Evolutionary conservation across 495 filamentous ascomycete genomes (phyloP).

Genomic region (Elasticomyces elasticus): DNA sequence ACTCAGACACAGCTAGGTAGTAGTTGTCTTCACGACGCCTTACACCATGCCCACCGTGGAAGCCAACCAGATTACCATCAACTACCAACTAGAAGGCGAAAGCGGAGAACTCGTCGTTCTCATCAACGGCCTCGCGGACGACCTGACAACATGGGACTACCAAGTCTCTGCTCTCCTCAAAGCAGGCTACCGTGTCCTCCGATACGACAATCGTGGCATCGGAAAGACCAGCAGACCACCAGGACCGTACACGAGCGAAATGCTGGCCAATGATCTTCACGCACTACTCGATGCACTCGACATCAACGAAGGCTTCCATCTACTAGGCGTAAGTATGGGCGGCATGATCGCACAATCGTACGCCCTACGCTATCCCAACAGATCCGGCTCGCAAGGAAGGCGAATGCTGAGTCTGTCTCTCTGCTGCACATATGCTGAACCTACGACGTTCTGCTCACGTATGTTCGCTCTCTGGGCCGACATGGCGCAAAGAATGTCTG

Average conservation of each 20-base stretch:
- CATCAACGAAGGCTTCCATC: slow-evolving; percentile 10
- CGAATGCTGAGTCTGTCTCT: slow-evolving; percentile 5
- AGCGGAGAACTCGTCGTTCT: slow-evolving; percentile 13
- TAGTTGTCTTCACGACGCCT: background rate
- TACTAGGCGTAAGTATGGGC: slow-evolving; percentile 69
- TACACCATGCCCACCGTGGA: slow-evolving; percentile 8
- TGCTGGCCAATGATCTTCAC: slow-evolving; percentile 15
- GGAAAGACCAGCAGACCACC: slow-evolving; percentile 9
- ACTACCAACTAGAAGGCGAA: slow-evolving; percentile 7
- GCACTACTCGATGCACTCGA: slow-evolving; percentile 8
- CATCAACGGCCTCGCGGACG: slow-evolving; percentile 21
- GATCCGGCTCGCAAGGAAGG: background rate
- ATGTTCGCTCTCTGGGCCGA: slow-evolving; percentile 21
- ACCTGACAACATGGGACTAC: slow-evolving; percentile 13
- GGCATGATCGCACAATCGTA: slow-evolving; percentile 63
- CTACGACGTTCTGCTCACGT: slow-evolving; percentile 10
- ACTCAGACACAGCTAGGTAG: too few species aligned
- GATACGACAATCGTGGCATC: slow-evolving; percentile 22
- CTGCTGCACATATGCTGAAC: slow-evolving; percentile 20
- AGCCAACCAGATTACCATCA: slow-evolving; percentile 9
- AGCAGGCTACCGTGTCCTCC: slow-evolving; percentile 11
- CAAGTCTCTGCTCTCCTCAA: slow-evolving; percentile 11
- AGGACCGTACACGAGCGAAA: slow-evolving; percentile 14
- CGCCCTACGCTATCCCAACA: slow-evolving; percentile 52
- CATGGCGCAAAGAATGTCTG: slow-evolving; percentile 14